Percentiles rank a stretch among this genome's conserved stretches.
Conservation (phyloP, 2,329 filamentous ascomycete genomes). For the Penicillium sp. region DNA sequence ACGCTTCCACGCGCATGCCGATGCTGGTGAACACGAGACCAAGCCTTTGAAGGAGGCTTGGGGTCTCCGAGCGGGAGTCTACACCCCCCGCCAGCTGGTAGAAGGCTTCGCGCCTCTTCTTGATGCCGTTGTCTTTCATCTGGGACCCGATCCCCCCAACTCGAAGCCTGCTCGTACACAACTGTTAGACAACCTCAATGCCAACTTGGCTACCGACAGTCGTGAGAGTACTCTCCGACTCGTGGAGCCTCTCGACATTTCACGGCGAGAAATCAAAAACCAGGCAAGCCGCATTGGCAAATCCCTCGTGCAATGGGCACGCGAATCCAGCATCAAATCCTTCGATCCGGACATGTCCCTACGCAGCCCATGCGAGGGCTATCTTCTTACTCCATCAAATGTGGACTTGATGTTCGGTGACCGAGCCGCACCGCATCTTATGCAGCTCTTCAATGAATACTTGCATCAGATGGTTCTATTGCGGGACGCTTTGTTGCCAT, state of each 20-base stretch:
- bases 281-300: slow-evolving; percentile 24
- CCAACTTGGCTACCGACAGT: slow-evolving; percentile 25
- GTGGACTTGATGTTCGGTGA: slow-evolving; percentile 27
- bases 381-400: slow-evolving; percentile 26
- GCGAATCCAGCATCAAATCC: neutral
- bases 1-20: neutral
- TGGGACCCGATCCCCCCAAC: slow-evolving; percentile 15
- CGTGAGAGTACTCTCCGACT: slow-evolving; percentile 26
- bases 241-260: slow-evolving; percentile 12
- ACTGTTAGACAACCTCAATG: slow-evolving; percentile 24
- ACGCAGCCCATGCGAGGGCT: slow-evolving; percentile 27
- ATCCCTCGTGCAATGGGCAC: slow-evolving; percentile 23
- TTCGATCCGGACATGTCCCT: slow-evolving; percentile 20
- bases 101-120: slow-evolving; percentile 27
- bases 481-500: slow-evolving; percentile 27
- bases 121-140: slow-evolving; percentile 22
- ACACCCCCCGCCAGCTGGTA: slow-evolving; percentile 27
- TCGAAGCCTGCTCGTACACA: slow-evolving; percentile 12
- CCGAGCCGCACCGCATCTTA: slow-evolving; percentile 25
- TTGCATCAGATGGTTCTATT: slow-evolving; percentile 33
- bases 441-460: slow-evolving; percentile 32
- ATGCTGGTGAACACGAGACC: slow-evolving; percentile 7
- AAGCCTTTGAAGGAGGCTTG: slow-evolving; percentile 15
- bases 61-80: slow-evolving; percentile 23
- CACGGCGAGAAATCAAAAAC: slow-evolving; percentile 21